Evolutionary conservation across 441 rosid genomes (phyloP), one percentile per base, ranked within the genome.

Genomic region (Rhodomyrtus psidioides): DNA sequence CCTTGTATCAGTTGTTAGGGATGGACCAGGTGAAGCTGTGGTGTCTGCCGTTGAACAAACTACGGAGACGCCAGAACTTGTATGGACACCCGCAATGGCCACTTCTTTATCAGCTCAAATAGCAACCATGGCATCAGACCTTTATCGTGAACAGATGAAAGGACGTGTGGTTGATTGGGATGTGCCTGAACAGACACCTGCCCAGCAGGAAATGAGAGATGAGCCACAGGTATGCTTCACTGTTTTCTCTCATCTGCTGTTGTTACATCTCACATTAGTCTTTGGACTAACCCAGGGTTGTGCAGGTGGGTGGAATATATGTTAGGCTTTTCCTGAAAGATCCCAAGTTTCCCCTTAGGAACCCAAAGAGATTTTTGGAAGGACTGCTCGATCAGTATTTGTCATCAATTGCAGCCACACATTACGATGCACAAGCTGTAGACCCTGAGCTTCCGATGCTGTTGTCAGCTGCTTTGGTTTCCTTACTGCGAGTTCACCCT

Each of bases 71-170:
- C 99, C 99, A 84, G 99, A 98, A 92, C 99, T 98, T 88, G 99
- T 96, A 83, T 98, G 99, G 99, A 98, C 98, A 84, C 98, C 99
- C 76, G 99, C 99, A 79, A 98, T 98, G 99, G 99, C 99, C 34
- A 95, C 99, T 90, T 98, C 99, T 84, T 92, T 96, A 90, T 94
- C 99, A 85, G 99, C 99, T 59, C 98, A 98, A 89, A 92, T 98
- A 88, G 94, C 97, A 23, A 95, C 99, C 81, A 95, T 98, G 98
- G 98, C 97, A 86, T 94, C 98, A 62, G 99, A 96, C 55, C 92
- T 98, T 88, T 94, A 93, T 90, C 96, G 94, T 46, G 99, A 96
- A 86, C 99, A 98, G 89, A 94, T 94, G 94, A 96, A 95, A 88
- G 99, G 99, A 49, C 96, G 90, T 86, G 92, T 96, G 84, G 88